Evolutionary conservation across 164 flowering plant species (phyloP).

Genomic region (Taxillus chinensis): DNA sequence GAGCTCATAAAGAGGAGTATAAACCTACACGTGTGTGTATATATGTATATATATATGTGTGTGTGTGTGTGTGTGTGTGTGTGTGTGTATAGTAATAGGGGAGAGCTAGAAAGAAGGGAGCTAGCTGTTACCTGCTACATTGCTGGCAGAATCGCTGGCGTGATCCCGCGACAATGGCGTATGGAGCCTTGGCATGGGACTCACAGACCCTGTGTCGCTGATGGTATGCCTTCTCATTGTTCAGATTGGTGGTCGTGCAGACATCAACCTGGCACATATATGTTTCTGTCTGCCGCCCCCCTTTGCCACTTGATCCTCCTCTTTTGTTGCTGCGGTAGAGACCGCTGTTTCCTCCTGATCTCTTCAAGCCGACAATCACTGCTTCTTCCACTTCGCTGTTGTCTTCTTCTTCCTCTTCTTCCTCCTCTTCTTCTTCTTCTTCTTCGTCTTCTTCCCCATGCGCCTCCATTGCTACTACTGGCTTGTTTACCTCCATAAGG

Average conservation of each 20-base stretch:
- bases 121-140: constrained; percentile 66
- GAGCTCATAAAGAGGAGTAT: too few relatives aligned
- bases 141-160: constrained; percentile 88
- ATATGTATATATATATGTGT: too few relatives aligned
- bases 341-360: background rate
- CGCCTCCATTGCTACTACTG: too few relatives aligned
- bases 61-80: background rate
- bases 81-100: too few relatives aligned
- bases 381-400: too few relatives aligned
- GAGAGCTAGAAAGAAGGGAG: too few relatives aligned
- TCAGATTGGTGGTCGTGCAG: constrained; percentile 51
- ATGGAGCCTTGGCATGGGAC: constrained; percentile 61
- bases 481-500: too few relatives aligned
- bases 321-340: constrained; percentile 11
- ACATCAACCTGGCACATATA: constrained; percentile 55
- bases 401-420: background rate
- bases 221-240: constrained; percentile 51
- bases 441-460: too few relatives aligned
- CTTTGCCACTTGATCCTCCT: constrained; percentile 4
- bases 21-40: background rate
- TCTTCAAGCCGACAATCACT: background rate
- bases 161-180: constrained; percentile 38
- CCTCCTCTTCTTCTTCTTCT: background rate
- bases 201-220: constrained; percentile 75
- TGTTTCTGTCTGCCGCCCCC: constrained; percentile 18